phyloP scores from a whole-genome alignment of 2,329 filamentous ascomycete genomes.

The Talaromyces islandicus region DNA sequence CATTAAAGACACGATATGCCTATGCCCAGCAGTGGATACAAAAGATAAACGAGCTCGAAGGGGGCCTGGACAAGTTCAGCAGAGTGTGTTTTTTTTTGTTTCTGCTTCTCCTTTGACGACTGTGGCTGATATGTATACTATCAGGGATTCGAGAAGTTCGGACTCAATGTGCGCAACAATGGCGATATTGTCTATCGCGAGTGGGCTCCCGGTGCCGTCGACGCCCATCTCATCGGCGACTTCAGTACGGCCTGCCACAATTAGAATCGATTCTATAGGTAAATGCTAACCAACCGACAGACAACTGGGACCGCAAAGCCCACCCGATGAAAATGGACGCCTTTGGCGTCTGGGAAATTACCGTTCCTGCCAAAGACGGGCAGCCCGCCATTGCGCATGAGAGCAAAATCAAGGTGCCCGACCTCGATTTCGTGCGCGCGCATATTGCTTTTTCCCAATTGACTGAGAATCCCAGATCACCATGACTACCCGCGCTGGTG shows the following conservation, averaged over 20 bases:
- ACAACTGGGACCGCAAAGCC: constrained; percentile 77
- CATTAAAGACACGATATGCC: constrained; percentile 68
- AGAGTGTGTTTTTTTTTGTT: constrained; percentile 47
- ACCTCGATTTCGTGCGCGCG: not conserved
- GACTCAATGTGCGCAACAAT: constrained; percentile 73
- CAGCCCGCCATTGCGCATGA: constrained; percentile 80
- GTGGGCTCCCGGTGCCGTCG: constrained; percentile 87
- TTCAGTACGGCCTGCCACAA: constrained; percentile 64
- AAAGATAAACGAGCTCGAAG: constrained; percentile 74
- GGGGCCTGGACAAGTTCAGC: constrained; percentile 86
- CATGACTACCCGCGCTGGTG: constrained; percentile 70
- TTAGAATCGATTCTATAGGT: constrained; percentile 10
- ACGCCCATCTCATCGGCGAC: constrained; percentile 84
- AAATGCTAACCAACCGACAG: constrained; percentile 37
- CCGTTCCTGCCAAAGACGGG: constrained; percentile 66
- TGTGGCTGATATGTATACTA: constrained; percentile 1
- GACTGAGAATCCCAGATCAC: constrained; percentile 58
- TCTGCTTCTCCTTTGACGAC: not conserved
- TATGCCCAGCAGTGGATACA: constrained; percentile 84
- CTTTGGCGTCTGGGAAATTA: constrained; percentile 83
- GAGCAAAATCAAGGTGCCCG: constrained; percentile 82
- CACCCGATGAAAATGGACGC: constrained; percentile 81
- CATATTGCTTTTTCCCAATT: not conserved
- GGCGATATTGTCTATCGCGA: constrained; percentile 88
- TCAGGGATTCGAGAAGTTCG: constrained; percentile 85